Evolutionary conservation across 139 green algal species (phyloP).

Genomic region (Eudorina sp.): DNA sequence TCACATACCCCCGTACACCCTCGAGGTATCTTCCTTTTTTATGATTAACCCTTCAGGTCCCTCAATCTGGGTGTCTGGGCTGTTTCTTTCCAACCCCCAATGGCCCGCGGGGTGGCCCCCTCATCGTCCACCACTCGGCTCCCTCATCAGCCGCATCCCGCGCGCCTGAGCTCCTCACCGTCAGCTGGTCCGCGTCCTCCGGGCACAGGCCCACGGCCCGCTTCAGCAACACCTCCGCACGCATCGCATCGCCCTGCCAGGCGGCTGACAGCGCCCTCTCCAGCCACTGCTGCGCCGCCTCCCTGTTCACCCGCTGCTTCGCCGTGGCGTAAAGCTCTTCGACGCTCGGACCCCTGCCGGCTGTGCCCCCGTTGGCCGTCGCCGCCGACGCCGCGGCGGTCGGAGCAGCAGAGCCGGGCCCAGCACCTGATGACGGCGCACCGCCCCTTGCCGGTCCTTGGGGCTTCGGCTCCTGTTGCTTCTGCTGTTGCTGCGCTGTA

Average conservation of each 20-base stretch:
- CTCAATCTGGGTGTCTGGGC: no score
- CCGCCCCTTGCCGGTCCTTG: not conserved
- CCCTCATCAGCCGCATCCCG: not conserved
- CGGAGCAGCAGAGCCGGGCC: no score
- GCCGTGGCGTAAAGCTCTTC: not conserved
- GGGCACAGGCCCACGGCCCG: constrained; percentile 8
- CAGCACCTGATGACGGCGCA: no score
- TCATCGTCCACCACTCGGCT: not conserved
- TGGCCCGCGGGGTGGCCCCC: no score
- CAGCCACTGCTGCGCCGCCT: constrained; percentile 41
- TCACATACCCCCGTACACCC: no score
- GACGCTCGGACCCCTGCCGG: not conserved
- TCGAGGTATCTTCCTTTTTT: no score
- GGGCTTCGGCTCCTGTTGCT: not conserved
- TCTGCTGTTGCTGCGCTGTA: not conserved
- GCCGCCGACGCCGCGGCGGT: not conserved
- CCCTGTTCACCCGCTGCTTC: constrained; percentile 25
- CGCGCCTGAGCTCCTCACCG: not conserved
- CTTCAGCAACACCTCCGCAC: constrained; percentile 15
- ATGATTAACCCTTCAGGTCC: no score
- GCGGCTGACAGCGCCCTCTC: constrained; percentile 27
- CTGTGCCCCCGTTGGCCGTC: not conserved
- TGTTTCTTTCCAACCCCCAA: no score
- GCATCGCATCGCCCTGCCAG: not conserved
- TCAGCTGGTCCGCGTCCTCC: not conserved